Evolutionary conservation across 257 asterid genomes (phyloP).

Genomic region (Rubia yunnanensis): DNA sequence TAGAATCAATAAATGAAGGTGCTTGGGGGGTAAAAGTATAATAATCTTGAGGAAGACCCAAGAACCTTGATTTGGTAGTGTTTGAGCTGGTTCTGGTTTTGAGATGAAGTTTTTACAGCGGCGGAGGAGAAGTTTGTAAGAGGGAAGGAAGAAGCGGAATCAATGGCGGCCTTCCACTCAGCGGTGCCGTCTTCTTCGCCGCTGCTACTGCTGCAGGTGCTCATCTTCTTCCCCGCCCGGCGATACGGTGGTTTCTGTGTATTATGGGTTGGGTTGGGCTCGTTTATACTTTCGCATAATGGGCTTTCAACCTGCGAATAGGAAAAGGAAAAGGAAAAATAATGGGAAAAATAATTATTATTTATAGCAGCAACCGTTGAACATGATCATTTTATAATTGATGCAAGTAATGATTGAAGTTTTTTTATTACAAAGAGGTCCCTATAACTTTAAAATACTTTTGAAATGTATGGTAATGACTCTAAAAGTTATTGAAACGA

Average conservation of each 20-base stretch:
- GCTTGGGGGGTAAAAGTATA: not conserved
- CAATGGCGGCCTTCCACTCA: constrained; percentile 78
- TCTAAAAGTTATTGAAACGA: no score
- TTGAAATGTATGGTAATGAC: no score
- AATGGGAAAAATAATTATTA: constrained; percentile 5
- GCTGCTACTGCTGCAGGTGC: constrained; percentile 32
- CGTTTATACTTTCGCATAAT: not conserved
- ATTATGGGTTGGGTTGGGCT: not conserved
- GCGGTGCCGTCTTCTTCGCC: constrained; percentile 86
- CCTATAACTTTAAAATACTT: no score
- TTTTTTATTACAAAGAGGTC: no score
- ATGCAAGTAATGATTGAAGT: no score
- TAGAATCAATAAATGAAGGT: not conserved
- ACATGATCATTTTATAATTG: no score
- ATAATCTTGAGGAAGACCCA: not conserved
- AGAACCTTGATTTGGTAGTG: constrained; percentile 68
- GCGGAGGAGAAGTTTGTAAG: constrained; percentile 4
- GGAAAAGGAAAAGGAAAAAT: not conserved
- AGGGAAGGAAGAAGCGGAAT: constrained; percentile 41
- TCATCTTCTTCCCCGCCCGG: constrained; percentile 1
- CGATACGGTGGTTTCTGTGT: not conserved
- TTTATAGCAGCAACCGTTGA: no score
- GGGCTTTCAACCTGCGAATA: not conserved
- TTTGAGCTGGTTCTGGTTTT: constrained; percentile 33
- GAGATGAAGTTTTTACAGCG: constrained; percentile 10